Conservation (phyloP, 768 basidiomycete genomes). For the Peribolospora baueri region DNA sequence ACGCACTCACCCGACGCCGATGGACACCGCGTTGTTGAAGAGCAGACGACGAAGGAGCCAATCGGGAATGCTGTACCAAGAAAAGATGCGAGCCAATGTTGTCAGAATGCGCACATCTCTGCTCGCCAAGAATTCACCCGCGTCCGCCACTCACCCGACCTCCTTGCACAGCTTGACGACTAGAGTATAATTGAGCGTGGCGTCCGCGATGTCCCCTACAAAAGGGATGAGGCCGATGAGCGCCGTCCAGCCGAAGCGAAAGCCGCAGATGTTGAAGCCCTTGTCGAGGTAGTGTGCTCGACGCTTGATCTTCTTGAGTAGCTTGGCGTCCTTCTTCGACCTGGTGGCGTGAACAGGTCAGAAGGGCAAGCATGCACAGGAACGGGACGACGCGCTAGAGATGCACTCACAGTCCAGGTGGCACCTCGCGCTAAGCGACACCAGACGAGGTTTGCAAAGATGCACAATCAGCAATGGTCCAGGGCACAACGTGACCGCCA, state of each 20-base stretch:
- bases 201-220: constrained; percentile 22
- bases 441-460: neutral
- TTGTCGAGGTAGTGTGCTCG: constrained; percentile 44
- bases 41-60: constrained; percentile 11
- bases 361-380: constrained; percentile 15
- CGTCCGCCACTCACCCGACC: constrained; percentile 28
- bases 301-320: constrained; percentile 35
- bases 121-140: constrained; percentile 33
- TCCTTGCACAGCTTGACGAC: constrained; percentile 51
- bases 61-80: neutral
- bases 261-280: constrained; percentile 49
- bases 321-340: neutral
- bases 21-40: constrained; percentile 38
- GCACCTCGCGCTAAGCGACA: constrained; percentile 32
- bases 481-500: no score
- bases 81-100: neutral
- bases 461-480: no score
- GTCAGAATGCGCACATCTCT: neutral
- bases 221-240: constrained; percentile 5
- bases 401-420: constrained; percentile 48
- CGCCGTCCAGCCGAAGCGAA: constrained; percentile 37
- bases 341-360: neutral
- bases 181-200: constrained; percentile 43
- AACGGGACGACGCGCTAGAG: constrained; percentile 34
- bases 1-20: no score